Evolutionary conservation across 164 flowering plant species (phyloP), one percentile per base, ranked within the genome.

Genomic region (Chloranthus sessilifolius): DNA sequence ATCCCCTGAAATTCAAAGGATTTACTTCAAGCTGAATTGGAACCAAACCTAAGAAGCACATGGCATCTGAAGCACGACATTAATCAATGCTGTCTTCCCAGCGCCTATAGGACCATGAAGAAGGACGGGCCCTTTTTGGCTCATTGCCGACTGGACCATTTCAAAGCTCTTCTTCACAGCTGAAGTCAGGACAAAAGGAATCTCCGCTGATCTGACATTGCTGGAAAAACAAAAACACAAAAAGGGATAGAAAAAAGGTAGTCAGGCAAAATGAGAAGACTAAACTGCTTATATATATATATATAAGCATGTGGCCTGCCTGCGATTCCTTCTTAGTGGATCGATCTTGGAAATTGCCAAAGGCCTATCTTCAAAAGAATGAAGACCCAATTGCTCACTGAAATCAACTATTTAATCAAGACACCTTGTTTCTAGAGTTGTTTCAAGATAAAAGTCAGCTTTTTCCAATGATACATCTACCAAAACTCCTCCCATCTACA

Each of bases 101-200:
- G 73, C 44, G 53, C 99, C 96, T 55, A 83, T 56, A 56, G 97
- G 90, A 47, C 97, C 97, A 72, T 78, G 81, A 2, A 94, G 64
- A 72, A 94, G 97, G 43, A 89, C 83, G 40, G 99, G 97, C 95
- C 90, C 83, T 57, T 71, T 87, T 60, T 94, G 90, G 66, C 67
- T 77, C 21, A 85, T 74, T 24, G 97, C 95, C 53, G 85, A 54
- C 15, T 68, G 24, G 24, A 74, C 80, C 81, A 82, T 81, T 63
- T 89, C 95, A 75, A 68, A 84, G 66, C 92, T 74, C 62, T 63
- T 83, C 68, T 64, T 73, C 58, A 87, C 23, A 7, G 79, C 44
- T 50, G 85, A 67, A 19, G 92, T 87, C 54, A 83, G 38, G 31
- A 83, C 50, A 64, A 85, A 89, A 23, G 79, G 73, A 29, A 36